Conservation (phyloP, 2,329 filamentous ascomycete genomes). For the Madurella mycetomatis region DNA sequence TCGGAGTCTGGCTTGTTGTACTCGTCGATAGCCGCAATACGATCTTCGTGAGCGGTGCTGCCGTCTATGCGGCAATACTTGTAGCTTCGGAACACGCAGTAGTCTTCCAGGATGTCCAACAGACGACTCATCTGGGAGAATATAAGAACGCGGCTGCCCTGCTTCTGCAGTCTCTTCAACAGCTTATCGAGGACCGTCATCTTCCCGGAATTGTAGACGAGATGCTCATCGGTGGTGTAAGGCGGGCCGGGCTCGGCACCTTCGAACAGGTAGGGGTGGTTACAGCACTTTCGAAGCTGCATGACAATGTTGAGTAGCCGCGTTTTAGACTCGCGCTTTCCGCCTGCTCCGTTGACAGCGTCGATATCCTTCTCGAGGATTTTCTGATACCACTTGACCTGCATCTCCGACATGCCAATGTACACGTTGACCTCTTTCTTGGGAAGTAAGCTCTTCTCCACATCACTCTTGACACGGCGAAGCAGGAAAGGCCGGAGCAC, state of each 20-base stretch:
- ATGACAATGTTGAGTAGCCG: slow-evolving; percentile 97
- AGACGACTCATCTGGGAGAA: slow-evolving; percentile 99
- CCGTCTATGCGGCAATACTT: slow-evolving; percentile 98
- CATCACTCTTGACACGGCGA: slow-evolving; percentile 92
- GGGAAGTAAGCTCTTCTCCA: slow-evolving; percentile 93
- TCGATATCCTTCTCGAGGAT: slow-evolving; percentile 99
- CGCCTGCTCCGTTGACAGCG: slow-evolving; percentile 92
- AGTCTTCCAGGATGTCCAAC: slow-evolving; percentile 94
- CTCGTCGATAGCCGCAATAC: slow-evolving; percentile 94
- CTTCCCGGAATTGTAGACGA: slow-evolving; percentile 90
- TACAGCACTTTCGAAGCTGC: slow-evolving; percentile 98
- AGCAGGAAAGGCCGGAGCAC: slow-evolving; percentile 91
- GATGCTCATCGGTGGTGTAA: slow-evolving; percentile 95
- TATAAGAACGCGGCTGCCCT: slow-evolving; percentile 93
- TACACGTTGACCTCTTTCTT: slow-evolving; percentile 98
- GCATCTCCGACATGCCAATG: slow-evolving; percentile 98
- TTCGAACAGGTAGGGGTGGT: slow-evolving; percentile 97
- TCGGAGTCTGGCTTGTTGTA: slow-evolving; percentile 96
- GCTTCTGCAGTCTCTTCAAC: slow-evolving; percentile 72
- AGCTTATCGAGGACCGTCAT: slow-evolving; percentile 97
- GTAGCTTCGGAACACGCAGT: slow-evolving; percentile 91
- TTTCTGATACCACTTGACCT: slow-evolving; percentile 98
- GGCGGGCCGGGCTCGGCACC: slow-evolving; percentile 95
- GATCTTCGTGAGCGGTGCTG: slow-evolving; percentile 93
- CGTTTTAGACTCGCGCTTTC: slow-evolving; percentile 96